Evolutionary conservation across 306 rosid species (phyloP).

Genomic region (Gynostemma pentaphyllum): DNA sequence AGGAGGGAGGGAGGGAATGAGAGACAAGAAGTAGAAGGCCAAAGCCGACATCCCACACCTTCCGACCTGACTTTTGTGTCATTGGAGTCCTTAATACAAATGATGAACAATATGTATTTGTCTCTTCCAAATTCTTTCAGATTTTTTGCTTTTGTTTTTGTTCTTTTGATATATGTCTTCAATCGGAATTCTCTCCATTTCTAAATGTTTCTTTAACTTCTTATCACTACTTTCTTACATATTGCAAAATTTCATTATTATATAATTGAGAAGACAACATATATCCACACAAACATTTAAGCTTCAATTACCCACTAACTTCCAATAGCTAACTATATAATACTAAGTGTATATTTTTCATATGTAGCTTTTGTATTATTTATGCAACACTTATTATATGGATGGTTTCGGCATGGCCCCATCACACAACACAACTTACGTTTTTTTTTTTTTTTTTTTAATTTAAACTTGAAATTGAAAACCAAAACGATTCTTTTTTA

Average conservation of each 20-base stretch:
- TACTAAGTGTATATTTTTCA: background rate
- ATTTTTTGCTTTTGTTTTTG: too few species aligned
- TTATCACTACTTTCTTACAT: too few species aligned
- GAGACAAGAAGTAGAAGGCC: conserved; percentile 39
- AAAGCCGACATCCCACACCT: conserved; percentile 52
- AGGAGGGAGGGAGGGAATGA: too few species aligned
- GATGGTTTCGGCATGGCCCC: too few species aligned
- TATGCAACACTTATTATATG: background rate
- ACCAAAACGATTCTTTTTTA: too few species aligned
- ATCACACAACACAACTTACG: conserved; percentile 10
- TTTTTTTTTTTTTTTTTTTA: background rate
- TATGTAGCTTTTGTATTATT: background rate
- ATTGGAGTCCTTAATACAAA: conserved; percentile 27
- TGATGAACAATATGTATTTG: conserved; percentile 52
- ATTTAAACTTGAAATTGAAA: too few species aligned
- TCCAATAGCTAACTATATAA: conserved; percentile 3
- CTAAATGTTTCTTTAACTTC: too few species aligned
- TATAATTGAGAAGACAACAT: too few species aligned
- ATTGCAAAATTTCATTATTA: too few species aligned
- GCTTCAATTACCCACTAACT: background rate
- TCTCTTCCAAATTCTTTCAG: conserved; percentile 44
- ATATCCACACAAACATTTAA: too few species aligned
- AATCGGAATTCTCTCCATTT: too few species aligned
- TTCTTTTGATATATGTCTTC: too few species aligned
- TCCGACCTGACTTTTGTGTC: conserved; percentile 21